Percentiles rank a stretch among this genome's conserved stretches.
phyloP scores from a whole-genome alignment of 371 early-diverging fungal species.

The Mucor sp. region DNA sequence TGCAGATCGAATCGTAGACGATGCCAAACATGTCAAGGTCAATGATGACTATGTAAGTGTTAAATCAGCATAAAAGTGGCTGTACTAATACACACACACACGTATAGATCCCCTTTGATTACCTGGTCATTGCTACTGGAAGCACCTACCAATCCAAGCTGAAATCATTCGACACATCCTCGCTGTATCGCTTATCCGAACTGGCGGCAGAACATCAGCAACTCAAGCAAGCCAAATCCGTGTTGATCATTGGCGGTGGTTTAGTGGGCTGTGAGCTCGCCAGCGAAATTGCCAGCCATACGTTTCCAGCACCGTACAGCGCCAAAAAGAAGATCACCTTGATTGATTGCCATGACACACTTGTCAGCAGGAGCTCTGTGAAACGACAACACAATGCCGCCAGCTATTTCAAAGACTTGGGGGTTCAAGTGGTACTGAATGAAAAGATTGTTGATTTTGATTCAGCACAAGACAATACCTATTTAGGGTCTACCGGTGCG shows the following conservation, averaged over 20 bases:
- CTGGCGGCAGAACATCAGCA: slow-evolving; percentile 44
- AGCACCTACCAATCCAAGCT: slow-evolving; percentile 55
- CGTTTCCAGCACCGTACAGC: slow-evolving; percentile 33
- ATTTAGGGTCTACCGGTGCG: slow-evolving; percentile 33
- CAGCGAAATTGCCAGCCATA: slow-evolving; percentile 50
- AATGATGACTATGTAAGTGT: slow-evolving; percentile 31
- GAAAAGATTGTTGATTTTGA: slow-evolving; percentile 55
- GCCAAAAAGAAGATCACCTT: slow-evolving; percentile 55
- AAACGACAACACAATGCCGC: slow-evolving; percentile 45
- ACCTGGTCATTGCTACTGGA: slow-evolving; percentile 71
- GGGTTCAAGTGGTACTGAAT: slow-evolving; percentile 61
- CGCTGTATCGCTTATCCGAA: slow-evolving; percentile 35
- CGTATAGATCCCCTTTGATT: slow-evolving; percentile 52
- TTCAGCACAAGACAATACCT: slow-evolving; percentile 32
- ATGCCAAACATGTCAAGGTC: slow-evolving; percentile 28
- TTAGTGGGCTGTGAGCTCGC: slow-evolving; percentile 67
- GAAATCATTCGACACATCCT: slow-evolving; percentile 39
- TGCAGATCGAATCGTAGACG: slow-evolving; percentile 26
- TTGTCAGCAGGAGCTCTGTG: slow-evolving; percentile 36
- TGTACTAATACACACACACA: not conserved
- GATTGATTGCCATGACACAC: slow-evolving; percentile 41
- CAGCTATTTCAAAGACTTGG: slow-evolving; percentile 51
- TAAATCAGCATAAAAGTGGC: too few species aligned
- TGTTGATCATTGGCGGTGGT: slow-evolving; percentile 67
- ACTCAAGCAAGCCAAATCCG: slow-evolving; percentile 53